Base-by-base conservation (phyloP, 192 early-diverging fungal species). In the Coemansia sp. region DNA sequence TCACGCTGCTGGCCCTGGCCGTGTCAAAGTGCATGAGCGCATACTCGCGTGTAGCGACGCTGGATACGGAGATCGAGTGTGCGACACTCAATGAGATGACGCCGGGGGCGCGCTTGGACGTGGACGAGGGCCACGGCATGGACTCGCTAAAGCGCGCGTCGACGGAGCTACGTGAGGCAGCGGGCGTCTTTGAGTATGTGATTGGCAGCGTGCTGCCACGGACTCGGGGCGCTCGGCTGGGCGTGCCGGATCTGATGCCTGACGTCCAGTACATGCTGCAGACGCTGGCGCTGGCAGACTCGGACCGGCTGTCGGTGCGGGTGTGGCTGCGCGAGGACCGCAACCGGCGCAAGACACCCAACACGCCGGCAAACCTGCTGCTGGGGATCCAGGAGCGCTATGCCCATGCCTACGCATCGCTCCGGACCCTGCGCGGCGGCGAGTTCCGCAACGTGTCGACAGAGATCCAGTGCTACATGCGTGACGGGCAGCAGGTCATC, bases 261-360 rank as follows among this genome's bases (percentile, higher is more conserved):
- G 64, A 63, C n/a, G 56, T 74, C 39, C 70, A 74, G 51, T 61
- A 67, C 38, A 74, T 67, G 70, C 47, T 74, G 52, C 54, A 63
- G 44, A 67, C 39, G 64, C 51, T 74, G 27, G 56, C 64, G 25
- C 64, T 74, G 23, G 70, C 70, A 1, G 70, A 74, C 49, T 61
- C 70, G 18, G 64, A 66, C 59, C 33, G 70, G 18, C 56, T 74
- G 4, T 74, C 70, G 0, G 70, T 74, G 39, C 63, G 70, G 11
- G 64, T 67, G 32, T 66, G 70, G 63, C 54, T 74, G 13, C 58
- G 70, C 12, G 51, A 45, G 3, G 70, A 67, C 57, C 55, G 53
- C 40, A 60, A 72, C 49, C 60, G 53, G 40, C 51, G 40, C 40
- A 66, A 56, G 47, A 54, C 63, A 26, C 70, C 70, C 22, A 67